Evolutionary conservation across 179 eudicot species (phyloP), one percentile per base, ranked within the genome.

Genomic region (Pouteria campechiana): DNA sequence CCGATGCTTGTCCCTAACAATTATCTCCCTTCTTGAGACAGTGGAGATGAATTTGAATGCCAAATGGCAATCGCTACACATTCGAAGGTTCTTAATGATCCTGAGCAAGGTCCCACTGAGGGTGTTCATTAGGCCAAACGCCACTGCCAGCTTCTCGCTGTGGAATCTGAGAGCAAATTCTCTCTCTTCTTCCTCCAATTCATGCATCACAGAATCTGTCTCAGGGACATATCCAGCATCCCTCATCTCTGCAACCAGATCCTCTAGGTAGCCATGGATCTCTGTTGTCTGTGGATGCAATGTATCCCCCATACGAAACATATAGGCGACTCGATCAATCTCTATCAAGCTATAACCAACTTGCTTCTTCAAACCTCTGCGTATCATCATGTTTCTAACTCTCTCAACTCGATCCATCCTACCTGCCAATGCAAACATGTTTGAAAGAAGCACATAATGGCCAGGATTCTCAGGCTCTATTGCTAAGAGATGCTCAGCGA

Each of bases 141-240:
- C 55, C 8, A 69, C 47, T 24, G 75, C 75, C n/a, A 69, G 65
- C 70, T 64, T 69, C 52, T 69, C 75, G 11, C 75, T 69, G 24
- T 69, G 75, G 28, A 51, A 65, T 48, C 67, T 46, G 21, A 69
- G 54, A 2, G 55, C 67, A 33, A 39, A 27, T 12, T 51, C 60
- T 43, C 56, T 67, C 45, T 69, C 71, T 36, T 69, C 69, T 56
- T 68, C 63, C 49, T 63, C 74, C 50, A 68, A 25, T 35, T 63
- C 69, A 15, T 68, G 74, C 58, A 68, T 46, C 15, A 58, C 51
- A 3, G 58, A 54, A 9, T 63, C 69, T 2, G 25, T 46, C 13
- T 41, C 62, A 2, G 69, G 52, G 9, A 33, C 50, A 38, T 68
- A 68, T 47, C 74, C 74, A 4, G 52, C 62, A 42, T 55, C 66